Evolutionary conservation across 176 grass and related monocot genomes (phyloP).

Genomic region (Oryza glumipatula): DNA sequence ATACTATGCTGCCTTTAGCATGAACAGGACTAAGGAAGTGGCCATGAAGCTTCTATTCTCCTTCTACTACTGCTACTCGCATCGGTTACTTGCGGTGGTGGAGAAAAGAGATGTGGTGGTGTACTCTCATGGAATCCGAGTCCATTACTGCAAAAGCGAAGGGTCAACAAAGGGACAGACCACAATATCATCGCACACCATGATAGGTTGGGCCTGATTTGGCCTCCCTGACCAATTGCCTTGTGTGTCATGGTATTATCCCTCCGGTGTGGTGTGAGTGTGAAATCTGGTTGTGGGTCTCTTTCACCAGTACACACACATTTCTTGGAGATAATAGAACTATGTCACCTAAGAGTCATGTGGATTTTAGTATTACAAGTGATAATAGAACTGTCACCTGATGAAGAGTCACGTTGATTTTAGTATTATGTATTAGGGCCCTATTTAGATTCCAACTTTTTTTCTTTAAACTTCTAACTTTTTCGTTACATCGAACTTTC

Average conservation of each 20-base stretch:
- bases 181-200: background rate
- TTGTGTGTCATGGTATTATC: background rate
- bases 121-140: background rate
- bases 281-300: background rate
- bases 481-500: too few species aligned
- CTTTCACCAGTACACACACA: background rate
- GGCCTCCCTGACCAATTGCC: background rate
- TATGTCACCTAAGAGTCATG: background rate
- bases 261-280: too few species aligned
- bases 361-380: too few species aligned
- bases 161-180: conserved; percentile 26
- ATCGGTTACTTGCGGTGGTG: background rate
- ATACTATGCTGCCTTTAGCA: too few species aligned
- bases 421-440: too few species aligned
- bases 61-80: background rate
- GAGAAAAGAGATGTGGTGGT: background rate
- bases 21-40: background rate
- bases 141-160: background rate
- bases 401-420: background rate
- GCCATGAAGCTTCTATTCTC: conserved; percentile 1
- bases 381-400: too few species aligned
- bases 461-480: too few species aligned
- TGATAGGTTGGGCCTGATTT: background rate
- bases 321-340: too few species aligned
- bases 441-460: too few species aligned